Evolutionary conservation across 1,284 basidiomycete species (phyloP), one percentile per base, ranked within the genome.

Genomic region (Malassezia arunalokei): DNA sequence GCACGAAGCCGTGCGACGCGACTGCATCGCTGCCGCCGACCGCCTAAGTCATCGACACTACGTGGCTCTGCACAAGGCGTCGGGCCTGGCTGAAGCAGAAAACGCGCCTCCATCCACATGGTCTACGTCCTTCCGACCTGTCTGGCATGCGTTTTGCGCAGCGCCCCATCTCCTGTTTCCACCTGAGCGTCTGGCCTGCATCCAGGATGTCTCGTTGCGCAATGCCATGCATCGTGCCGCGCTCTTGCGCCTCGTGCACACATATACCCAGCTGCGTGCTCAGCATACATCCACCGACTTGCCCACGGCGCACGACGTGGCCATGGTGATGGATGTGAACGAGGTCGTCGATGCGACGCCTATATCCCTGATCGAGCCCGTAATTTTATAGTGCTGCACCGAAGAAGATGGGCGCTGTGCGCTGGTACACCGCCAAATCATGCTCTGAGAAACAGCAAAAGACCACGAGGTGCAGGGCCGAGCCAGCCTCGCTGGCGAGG

Each of bases 401-500:
- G 33, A 57, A 57, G 44, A 47, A 47, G 15, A 38, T 27, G 12
- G 49, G 54, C 15, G 49, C 46, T 1, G 40, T 15, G 15, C 29
- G 38, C 40, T 58, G 42, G 40, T 62, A 62, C 31, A 54, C 51
- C 8, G 45, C 28, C 20, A 47, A n/a, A 39, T 70, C 68, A 4
- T 48, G 47, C 38, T 56, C 44, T 6, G 61, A 62, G 43, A 66
- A 68, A 43, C 60, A 65, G 55, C 64, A 66, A 30, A 70, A 58
- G 5, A 68, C 47, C 39, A 70, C 42, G 8, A 52, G 50, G 31
- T 68, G 59, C 35, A 68, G 47, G 57, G 61, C 33, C 30, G 14
- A 30, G n/a, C 29, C 28, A 14, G 33, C 6, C 11, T 12, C 38
- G 7, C 44, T 55, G 51, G 57, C 42, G 9, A 72, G 49, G 58